These are phyloP conservation scores for Pseudogymnoascus sp. DNA, from an alignment of 2,329 filamentous ascomycete species.

Conservation along the genomic window DNA sequence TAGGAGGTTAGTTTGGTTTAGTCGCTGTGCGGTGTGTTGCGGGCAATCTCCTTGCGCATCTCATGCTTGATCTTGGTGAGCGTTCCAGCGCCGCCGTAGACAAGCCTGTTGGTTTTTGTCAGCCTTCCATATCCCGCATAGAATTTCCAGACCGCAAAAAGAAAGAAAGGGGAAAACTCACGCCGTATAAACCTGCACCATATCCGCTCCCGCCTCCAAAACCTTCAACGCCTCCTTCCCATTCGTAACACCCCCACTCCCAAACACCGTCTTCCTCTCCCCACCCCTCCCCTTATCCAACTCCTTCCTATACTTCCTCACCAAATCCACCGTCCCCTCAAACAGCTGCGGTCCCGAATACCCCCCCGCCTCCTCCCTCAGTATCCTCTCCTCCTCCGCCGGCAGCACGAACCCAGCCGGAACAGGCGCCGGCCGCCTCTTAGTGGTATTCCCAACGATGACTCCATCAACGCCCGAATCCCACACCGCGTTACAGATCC, in stretches of 20 bases:
- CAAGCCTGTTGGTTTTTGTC: constrained; percentile 31
- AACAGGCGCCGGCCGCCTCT: constrained; percentile 63
- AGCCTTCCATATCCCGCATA: neutral
- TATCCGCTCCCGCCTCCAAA: constrained; percentile 79
- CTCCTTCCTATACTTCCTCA: constrained; percentile 67
- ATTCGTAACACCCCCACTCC: constrained; percentile 85
- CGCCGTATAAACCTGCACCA: constrained; percentile 87
- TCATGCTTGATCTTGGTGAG: constrained; percentile 58
- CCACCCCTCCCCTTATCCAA: constrained; percentile 45
- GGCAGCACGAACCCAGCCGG: constrained; percentile 60
- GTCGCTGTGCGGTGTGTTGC: neutral
- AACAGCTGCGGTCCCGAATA: constrained; percentile 91
- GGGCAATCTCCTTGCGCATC: constrained; percentile 38
- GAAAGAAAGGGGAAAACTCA: constrained; percentile 12
- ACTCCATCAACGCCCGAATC: constrained; percentile 84
- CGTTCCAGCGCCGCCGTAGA: constrained; percentile 57
- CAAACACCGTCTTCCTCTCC: constrained; percentile 75
- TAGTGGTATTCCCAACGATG: constrained; percentile 96
- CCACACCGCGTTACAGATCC: constrained; percentile 80
- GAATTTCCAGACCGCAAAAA: too few relatives aligned
- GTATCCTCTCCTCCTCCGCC: constrained; percentile 54
- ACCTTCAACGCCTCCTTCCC: constrained; percentile 76
- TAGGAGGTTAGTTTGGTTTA: neutral
- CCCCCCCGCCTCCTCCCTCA: constrained; percentile 68
- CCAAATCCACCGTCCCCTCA: constrained; percentile 66